A percentile compares a stretch with the other conserved stretches of the same genome.
Conservation (phyloP, 495 filamentous ascomycete species). For the Tuber microsphaerosporum region DNA sequence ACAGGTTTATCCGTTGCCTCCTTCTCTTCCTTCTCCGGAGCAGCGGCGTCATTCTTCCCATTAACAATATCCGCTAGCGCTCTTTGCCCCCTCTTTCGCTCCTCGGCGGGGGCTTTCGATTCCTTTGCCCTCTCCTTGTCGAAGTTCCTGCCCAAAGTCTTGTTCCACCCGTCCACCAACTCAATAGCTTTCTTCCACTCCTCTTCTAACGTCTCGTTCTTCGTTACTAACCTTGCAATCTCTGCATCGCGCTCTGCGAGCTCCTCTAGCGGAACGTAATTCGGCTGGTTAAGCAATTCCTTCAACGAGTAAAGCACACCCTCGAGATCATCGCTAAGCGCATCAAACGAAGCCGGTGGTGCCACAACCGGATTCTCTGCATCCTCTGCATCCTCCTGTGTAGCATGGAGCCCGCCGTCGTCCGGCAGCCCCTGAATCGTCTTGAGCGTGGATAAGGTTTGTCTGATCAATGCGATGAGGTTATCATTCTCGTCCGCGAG, state of each 20-base stretch:
- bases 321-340: constrained; percentile 65
- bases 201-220: constrained; percentile 85
- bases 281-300: constrained; percentile 82
- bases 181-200: constrained; percentile 82
- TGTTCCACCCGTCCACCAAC: constrained; percentile 90
- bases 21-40: constrained; percentile 6
- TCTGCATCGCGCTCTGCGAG: constrained; percentile 85
- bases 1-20: background rate
- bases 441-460: constrained; percentile 62
- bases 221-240: constrained; percentile 68
- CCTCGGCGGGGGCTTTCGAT: constrained; percentile 7
- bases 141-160: constrained; percentile 62
- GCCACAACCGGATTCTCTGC: constrained; percentile 44
- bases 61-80: constrained; percentile 13
- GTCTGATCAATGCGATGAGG: constrained; percentile 63
- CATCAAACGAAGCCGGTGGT: constrained; percentile 59
- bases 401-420: constrained; percentile 42
- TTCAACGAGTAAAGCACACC: constrained; percentile 68
- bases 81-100: constrained; percentile 16
- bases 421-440: constrained; percentile 71
- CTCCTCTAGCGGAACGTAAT: constrained; percentile 93
- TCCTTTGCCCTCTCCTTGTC: constrained; percentile 20
- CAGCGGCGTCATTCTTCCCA: background rate
- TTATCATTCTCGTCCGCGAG: constrained; percentile 92
- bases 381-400: constrained; percentile 44